Base-by-base conservation (phyloP, 1,139 yeast genomes). In the Candida sp. region DNA sequence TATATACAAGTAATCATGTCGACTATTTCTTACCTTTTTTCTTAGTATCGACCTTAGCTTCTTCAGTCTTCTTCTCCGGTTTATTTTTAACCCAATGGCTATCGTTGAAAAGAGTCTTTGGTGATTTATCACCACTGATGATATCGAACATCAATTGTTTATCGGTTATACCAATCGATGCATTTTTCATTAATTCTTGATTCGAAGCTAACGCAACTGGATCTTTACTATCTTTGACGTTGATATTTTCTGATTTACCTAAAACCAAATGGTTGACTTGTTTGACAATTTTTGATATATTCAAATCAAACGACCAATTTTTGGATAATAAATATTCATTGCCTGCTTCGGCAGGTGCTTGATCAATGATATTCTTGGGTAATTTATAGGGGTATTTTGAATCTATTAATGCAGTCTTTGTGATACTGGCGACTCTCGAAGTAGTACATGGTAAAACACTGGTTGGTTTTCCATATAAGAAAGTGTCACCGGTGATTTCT, bases 311-410 rank as follows among this genome's bases (percentile, higher is more conserved):
- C 0, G 60, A 49, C 58, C 56, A 70, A 46, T 60, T 61, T 41
- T 64, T 63, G 43, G 64, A 69, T 44, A 70, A 60, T 43, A 73
- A 53, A 49, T 68, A 73, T 49, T 51, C 55, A 55, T 68, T 71
- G 40, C 43, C 43, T 9, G 33, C 25, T 22, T 38, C 35, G 21
- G 50, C 42, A n/a, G 57, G 53, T 19, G 49, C 42, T 21, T 60
- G 60, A 25, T 65, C 68, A 36, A 73, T 60, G 30, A 73, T 55
- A 8, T 58, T 46, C 48, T 55, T 62, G n/a, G 79, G 77, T 46
- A 73, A 58, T 49, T 58, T 54, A 58, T 60, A 73, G 7, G 79
- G 79, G 53, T 72, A 73, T 40, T 70, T 69, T 25, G 77, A 71
- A 41, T 62, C 60, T 42, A 67, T 50, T 49, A 73, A 64, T 27